Evolutionary conservation across 106 monocot species (phyloP).

Genomic region (Acorus gramineus): DNA sequence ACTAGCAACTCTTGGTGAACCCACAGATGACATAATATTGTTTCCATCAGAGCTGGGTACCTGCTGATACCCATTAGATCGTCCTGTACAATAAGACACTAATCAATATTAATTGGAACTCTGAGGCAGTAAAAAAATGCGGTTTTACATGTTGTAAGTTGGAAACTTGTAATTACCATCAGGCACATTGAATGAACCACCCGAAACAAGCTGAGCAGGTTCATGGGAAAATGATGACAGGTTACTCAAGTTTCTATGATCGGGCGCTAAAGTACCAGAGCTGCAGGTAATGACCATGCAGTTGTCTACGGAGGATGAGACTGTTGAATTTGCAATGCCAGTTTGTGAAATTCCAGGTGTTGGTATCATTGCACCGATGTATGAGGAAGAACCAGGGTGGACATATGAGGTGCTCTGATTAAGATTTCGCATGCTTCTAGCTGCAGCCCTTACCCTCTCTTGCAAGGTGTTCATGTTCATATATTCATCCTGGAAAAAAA

Average conservation of each 20-base stretch:
- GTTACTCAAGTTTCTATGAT: slow-evolving; percentile 14
- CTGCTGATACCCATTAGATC: slow-evolving; percentile 47
- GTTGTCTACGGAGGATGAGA: slow-evolving; percentile 21
- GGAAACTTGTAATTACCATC: slow-evolving; percentile 18
- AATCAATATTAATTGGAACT: no score
- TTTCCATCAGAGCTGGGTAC: slow-evolving; percentile 29
- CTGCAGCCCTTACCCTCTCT: slow-evolving; percentile 28
- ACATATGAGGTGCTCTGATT: slow-evolving; percentile 26
- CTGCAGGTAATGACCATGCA: slow-evolving; percentile 12
- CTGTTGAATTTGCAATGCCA: slow-evolving; percentile 22
- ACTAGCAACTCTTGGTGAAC: slow-evolving; percentile 39
- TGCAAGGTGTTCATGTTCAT: slow-evolving; percentile 54
- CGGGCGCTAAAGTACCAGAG: slow-evolving; percentile 24
- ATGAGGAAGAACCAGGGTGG: slow-evolving; percentile 24
- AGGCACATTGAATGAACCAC: slow-evolving; percentile 23
- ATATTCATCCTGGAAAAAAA: slow-evolving; percentile 53
- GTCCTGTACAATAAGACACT: slow-evolving; percentile 23
- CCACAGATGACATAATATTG: slow-evolving; percentile 31
- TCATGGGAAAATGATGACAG: slow-evolving; percentile 27
- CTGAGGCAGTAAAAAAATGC: no score
- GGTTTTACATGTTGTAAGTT: no score
- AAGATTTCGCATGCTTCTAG: slow-evolving; percentile 23
- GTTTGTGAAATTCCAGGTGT: slow-evolving; percentile 64
- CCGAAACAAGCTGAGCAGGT: slow-evolving; percentile 17
- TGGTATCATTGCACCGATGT: slow-evolving; percentile 68